These are phyloP conservation scores for Blepharisma japonicum DNA, from an alignment of 73 alveolate genomes.

Conservation along the genomic window DNA sequence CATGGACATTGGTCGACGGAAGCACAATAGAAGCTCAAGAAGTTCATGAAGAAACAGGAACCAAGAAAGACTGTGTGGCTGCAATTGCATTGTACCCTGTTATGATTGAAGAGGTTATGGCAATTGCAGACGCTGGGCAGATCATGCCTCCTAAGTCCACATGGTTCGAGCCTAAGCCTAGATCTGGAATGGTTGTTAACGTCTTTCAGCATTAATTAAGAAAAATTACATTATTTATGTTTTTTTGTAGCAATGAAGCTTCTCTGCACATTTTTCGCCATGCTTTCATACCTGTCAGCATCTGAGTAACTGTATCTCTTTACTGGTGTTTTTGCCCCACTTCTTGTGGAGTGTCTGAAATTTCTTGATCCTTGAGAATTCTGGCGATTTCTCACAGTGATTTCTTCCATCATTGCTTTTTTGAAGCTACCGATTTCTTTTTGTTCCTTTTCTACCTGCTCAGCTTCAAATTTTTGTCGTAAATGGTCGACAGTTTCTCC, in stretches of 20 bases:
- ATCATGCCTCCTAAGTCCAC: constrained; percentile 41
- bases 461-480: neutral
- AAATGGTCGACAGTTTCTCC: neutral
- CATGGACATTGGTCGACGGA: constrained; percentile 51
- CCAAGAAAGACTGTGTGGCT: constrained; percentile 30
- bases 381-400: too few relatives aligned
- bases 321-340: too few relatives aligned
- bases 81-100: constrained; percentile 36
- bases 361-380: too few relatives aligned
- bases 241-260: too few relatives aligned
- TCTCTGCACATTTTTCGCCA: too few relatives aligned
- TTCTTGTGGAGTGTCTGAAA: too few relatives aligned
- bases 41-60: too few relatives aligned
- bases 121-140: constrained; percentile 30
- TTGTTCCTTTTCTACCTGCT: neutral
- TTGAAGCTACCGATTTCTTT: neutral
- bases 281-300: too few relatives aligned
- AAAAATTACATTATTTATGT: too few relatives aligned
- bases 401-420: neutral
- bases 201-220: neutral
- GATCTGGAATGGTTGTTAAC: constrained; percentile 43
- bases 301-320: too few relatives aligned
- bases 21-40: constrained; percentile 92
- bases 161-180: constrained; percentile 35
- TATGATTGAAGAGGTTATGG: constrained; percentile 27